Evolutionary conservation across 345 rosid species (phyloP).

Genomic region (Dovyalis caffra): DNA sequence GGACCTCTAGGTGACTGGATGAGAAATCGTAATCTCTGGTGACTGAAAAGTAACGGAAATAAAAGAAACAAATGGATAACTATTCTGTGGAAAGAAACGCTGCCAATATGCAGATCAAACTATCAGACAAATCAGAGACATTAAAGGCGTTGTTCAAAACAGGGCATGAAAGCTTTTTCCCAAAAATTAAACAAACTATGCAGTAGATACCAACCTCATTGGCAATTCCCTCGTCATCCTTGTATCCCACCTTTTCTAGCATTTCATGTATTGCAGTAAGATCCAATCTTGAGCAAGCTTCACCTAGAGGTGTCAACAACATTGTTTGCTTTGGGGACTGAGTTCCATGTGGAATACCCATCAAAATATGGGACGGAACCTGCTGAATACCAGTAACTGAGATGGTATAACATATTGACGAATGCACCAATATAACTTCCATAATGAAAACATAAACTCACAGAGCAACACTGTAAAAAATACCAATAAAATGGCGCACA

Average conservation of each 20-base stretch:
- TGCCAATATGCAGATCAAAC: background rate
- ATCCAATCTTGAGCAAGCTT: conserved; percentile 80
- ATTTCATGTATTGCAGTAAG: conserved; percentile 79
- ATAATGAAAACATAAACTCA: background rate
- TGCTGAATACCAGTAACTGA: conserved; percentile 24
- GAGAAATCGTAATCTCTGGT: background rate
- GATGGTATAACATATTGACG: background rate
- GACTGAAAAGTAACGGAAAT: background rate
- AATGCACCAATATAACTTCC: background rate
- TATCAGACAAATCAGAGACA: background rate
- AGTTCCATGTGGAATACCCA: conserved; percentile 70
- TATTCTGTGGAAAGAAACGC: background rate
- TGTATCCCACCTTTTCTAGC: conserved; percentile 70
- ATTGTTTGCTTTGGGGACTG: conserved; percentile 47
- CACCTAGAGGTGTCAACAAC: conserved; percentile 64
- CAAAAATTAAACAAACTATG: background rate
- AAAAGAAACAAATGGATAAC: background rate
- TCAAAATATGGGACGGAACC: conserved; percentile 65
- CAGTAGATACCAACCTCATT: conserved; percentile 56
- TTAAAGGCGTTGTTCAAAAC: background rate
- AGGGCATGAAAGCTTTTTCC: background rate
- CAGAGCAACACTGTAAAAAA: background rate
- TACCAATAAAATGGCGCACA: background rate
- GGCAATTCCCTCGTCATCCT: conserved; percentile 79
- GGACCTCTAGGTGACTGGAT: background rate